Percentiles rank a stretch among this genome's conserved stretches.
Conservation (phyloP, 2,329 filamentous ascomycete species). For the Paramyrothecium roridum region DNA sequence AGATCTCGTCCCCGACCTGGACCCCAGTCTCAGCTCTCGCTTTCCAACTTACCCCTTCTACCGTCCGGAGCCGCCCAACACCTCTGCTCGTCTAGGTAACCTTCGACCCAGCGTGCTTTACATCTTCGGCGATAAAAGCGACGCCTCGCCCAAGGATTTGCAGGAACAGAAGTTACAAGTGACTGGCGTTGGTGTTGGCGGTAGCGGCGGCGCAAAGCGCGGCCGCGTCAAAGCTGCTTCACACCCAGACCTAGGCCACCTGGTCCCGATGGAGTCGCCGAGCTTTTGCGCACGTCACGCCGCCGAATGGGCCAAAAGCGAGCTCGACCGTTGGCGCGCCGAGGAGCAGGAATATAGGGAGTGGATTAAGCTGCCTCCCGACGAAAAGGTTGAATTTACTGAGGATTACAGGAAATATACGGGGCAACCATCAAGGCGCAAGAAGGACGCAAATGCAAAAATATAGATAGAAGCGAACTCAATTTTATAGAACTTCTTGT, state of each 20-base stretch:
- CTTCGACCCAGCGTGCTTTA: constrained; percentile 67
- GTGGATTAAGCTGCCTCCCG: constrained; percentile 47
- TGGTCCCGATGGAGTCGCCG: constrained; percentile 81
- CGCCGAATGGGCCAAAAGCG: constrained; percentile 53
- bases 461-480: constrained; percentile 14
- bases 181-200: constrained; percentile 66
- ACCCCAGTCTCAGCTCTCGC: constrained; percentile 31
- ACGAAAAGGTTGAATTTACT: constrained; percentile 50
- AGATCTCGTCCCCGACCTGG: constrained; percentile 42
- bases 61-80: constrained; percentile 58
- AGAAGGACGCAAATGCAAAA: constrained; percentile 19
- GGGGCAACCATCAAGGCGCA: constrained; percentile 17
- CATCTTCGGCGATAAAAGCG: constrained; percentile 61
- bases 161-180: constrained; percentile 56
- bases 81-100: constrained; percentile 54
- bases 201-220: constrained; percentile 60
- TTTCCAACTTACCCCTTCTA: constrained; percentile 56
- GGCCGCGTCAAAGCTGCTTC: constrained; percentile 66
- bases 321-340: constrained; percentile 53
- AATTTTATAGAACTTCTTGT: not conserved
- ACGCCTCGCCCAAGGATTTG: constrained; percentile 48
- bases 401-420: constrained; percentile 56
- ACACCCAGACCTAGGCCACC: constrained; percentile 66
- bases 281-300: constrained; percentile 60
- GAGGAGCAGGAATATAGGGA: constrained; percentile 55